A percentile compares a stretch with the other conserved stretches of the same genome.
Conservation (phyloP, 305 asterid species). For the Plantago lanceolata region DNA sequence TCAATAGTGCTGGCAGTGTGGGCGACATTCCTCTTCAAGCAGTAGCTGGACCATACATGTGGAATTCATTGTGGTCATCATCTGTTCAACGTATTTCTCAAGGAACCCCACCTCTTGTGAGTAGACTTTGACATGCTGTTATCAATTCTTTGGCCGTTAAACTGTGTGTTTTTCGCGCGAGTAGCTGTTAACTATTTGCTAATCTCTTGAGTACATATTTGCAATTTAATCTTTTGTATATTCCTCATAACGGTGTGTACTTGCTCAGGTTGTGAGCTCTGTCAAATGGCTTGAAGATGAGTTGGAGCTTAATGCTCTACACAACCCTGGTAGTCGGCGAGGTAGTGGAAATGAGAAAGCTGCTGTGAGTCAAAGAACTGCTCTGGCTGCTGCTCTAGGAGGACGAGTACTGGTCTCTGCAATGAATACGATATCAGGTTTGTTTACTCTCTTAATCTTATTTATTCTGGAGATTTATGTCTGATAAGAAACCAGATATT, state of each 20-base stretch:
- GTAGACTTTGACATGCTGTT: slow-evolving; percentile 31
- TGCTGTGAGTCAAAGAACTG: slow-evolving; percentile 86
- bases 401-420: slow-evolving; percentile 92
- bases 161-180: not conserved
- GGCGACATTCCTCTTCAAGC: slow-evolving; percentile 84
- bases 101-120: slow-evolving; percentile 99
- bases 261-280: slow-evolving; percentile 93
- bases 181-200: not conserved
- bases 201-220: not conserved
- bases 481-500: slow-evolving; percentile 9
- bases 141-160: slow-evolving; percentile 5
- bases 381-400: slow-evolving; percentile 96
- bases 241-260: slow-evolving; percentile 23
- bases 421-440: slow-evolving; percentile 91
- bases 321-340: slow-evolving; percentile 92
- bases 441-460: slow-evolving; percentile 14
- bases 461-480: slow-evolving; percentile 13
- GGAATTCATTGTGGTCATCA: slow-evolving; percentile 81
- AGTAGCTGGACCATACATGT: slow-evolving; percentile 93
- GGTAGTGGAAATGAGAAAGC: slow-evolving; percentile 98
- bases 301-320: slow-evolving; percentile 99
- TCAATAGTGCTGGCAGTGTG: slow-evolving; percentile 69
- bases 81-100: slow-evolving; percentile 97
- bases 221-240: not conserved
- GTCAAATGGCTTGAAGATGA: slow-evolving; percentile 99